Base-by-base conservation (phyloP, 164 flowering plant genomes). In the Kingdonia uniflora region DNA sequence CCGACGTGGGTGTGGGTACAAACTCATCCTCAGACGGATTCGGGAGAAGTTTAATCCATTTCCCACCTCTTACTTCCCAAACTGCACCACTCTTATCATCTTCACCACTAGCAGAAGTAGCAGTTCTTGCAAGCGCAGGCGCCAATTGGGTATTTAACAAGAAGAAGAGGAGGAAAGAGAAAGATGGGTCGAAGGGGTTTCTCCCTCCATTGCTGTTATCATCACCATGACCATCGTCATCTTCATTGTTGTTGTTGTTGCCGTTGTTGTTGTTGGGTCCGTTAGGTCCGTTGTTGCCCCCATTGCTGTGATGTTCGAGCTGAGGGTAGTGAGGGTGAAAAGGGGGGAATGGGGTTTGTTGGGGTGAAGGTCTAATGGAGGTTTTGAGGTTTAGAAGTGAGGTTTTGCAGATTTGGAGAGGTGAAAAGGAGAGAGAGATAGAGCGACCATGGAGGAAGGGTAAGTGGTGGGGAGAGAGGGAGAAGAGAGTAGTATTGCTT, bases 51-150 rank as follows among this genome's bases (percentile, higher is more conserved):
- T 55, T 72, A 0, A 44, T 69, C 80, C 80, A 64, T 65, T 71
- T 80, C 42, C 92, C 80, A 42, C 92, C 85, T 57, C 63, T 81
- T 17, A 87, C 83, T 65, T 87, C 95, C 85, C 81, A 87, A 16
- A 81, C 73, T 8, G 21, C 63, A 14, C 49, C 75, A 6, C 65
- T 60, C 16, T 61, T 67, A 8, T 49, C 40, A 14, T 59, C 20
- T 14, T 43, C 51, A 16, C 15, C 25, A 8, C 25, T 39, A 40
- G 44, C 23, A 6, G 25, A 17, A 8, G 33, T 24, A 43, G 37
- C 45, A 7, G 53, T 50, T 55, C 38, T 67, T 15, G 81, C 82
- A 11, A 72, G 29, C 15, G 88, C 86, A 5, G 61, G 35, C 8
- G 57, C 57, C 54, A 63, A 16, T 6, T 56, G 63, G 12, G 60